Conservation (phyloP, 2,329 filamentous ascomycete genomes). For the Dendryphion nanum region DNA sequence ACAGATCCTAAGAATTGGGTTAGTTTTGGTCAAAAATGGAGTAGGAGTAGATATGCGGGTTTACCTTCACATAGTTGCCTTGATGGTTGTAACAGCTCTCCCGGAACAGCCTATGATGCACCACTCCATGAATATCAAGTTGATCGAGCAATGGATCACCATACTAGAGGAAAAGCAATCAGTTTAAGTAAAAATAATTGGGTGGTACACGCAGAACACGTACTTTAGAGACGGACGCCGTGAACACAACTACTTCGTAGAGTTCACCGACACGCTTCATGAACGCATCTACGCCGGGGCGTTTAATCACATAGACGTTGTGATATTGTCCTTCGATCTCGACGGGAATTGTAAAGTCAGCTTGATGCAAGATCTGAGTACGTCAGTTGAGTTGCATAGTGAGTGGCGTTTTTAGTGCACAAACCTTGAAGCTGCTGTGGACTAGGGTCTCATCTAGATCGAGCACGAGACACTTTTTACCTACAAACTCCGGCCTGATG, state of each 20-base stretch:
- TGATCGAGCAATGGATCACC: slow-evolving; percentile 95
- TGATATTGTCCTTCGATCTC: slow-evolving; percentile 99
- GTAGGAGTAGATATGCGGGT: neutral
- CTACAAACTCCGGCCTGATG: slow-evolving; percentile 73
- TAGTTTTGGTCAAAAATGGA: neutral
- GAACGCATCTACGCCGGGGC: slow-evolving; percentile 96
- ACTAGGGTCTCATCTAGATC: slow-evolving; percentile 96
- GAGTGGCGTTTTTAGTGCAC: slow-evolving; percentile 9
- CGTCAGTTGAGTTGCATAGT: slow-evolving; percentile 13
- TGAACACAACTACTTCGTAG: slow-evolving; percentile 98
- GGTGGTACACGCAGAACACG: slow-evolving; percentile 7
- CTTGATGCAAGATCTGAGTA: slow-evolving; percentile 88
- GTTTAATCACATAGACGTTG: slow-evolving; percentile 99
- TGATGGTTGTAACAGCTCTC: slow-evolving; percentile 99
- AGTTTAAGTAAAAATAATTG: no score
- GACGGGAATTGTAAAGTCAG: slow-evolving; percentile 97
- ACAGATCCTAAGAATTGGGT: slow-evolving; percentile 64
- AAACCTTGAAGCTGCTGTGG: slow-evolving; percentile 97
- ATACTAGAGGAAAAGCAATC: slow-evolving; percentile 66
- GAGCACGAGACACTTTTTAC: slow-evolving; percentile 89
- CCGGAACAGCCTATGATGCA: slow-evolving; percentile 93
- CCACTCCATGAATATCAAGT: slow-evolving; percentile 93
- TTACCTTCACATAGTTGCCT: slow-evolving; percentile 92
- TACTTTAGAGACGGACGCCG: slow-evolving; percentile 96
- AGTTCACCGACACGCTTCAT: slow-evolving; percentile 98